Evolutionary conservation across 2,329 filamentous ascomycete genomes (phyloP), one percentile per base, ranked within the genome.

Genomic region (Fusarium sp.): DNA sequence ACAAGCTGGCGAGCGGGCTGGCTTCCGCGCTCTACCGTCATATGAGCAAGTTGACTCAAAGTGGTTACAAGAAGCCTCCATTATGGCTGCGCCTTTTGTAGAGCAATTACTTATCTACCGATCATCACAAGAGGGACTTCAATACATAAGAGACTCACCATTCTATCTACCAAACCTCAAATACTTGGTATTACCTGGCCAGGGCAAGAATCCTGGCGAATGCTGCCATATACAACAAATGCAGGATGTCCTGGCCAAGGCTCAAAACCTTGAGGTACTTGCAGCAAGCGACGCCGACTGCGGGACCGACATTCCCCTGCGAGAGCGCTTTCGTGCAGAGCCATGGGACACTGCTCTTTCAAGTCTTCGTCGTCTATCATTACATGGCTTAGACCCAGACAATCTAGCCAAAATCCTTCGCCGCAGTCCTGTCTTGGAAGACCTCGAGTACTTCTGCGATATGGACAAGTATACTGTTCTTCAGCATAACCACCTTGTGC

Each of bases 191-290:
- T 28, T 74, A 1, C 71, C 72, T 4, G 72, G 72, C 3, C 68
- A 73, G 19, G 61, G 66, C 10, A 73, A 68, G 46, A 56, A 66
- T 20, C 62, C 62, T 3, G 71, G 73, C n/a, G 68, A 72, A 26
- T 72, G 68, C 42, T 74, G 70, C 7, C 72, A 74, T 24, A 74
- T 74, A n/a, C 72, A 74, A 4, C 71, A 74, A 19, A 74, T 74
- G 71, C 72, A 74, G 24, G 71, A 74, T 14, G 67, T 74, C 7
- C 24, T 74, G 3, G 64, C 51, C 32, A 74, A 74, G 44, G 72
- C 72, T 0, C 68, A 74, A 26, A 74, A 74, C 3, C 68, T 74
- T 1, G 72, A 74, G 12, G 58, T 73, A 3, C 7, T 74, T 5
- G 68, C 64, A 20, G 72, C 71, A 1, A 74, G 62, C 17, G 72